Conservation (phyloP, 2,329 filamentous ascomycete genomes). For the Aspergillus fijiensis region DNA sequence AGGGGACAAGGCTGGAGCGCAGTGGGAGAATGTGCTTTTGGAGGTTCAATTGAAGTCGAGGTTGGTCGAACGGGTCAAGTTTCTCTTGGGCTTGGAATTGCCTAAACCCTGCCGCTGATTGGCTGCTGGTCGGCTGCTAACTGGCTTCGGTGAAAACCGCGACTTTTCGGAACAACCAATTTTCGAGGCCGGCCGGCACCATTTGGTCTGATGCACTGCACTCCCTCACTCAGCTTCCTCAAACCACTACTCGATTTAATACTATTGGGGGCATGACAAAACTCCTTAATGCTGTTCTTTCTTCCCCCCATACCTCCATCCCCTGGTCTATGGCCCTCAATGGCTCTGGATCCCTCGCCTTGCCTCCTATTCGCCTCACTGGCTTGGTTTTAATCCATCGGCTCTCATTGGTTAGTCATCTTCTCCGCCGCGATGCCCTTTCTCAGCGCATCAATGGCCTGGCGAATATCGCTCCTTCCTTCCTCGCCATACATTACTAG, state of each 20-base stretch:
- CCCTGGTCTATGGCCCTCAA: not conserved
- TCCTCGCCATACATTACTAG: slow-evolving; percentile 42
- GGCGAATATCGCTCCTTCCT: slow-evolving; percentile 34
- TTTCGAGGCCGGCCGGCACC: slow-evolving; percentile 12
- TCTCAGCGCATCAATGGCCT: slow-evolving; percentile 41
- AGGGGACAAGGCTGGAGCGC: slow-evolving; percentile 25
- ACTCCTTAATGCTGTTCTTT: not conserved
- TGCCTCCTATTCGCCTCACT: not conserved
- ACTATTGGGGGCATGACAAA: not conserved
- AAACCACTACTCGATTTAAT: not conserved
- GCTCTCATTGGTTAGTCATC: slow-evolving; percentile 17
- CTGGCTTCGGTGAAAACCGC: slow-evolving; percentile 40
- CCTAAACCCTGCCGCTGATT: slow-evolving; percentile 41
- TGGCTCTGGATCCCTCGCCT: not conserved
- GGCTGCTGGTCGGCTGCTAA: slow-evolving; percentile 27
- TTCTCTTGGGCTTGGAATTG: slow-evolving; percentile 38
- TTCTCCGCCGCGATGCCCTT: slow-evolving; percentile 37
- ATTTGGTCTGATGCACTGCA: not conserved
- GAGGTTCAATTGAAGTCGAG: slow-evolving; percentile 33
- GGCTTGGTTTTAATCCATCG: not conserved
- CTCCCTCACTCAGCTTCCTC: not conserved
- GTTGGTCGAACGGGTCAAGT: slow-evolving; percentile 37
- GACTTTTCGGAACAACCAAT: slow-evolving; percentile 34
- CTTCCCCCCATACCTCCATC: not conserved
- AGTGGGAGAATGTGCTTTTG: slow-evolving; percentile 34